Conservation (phyloP, 148 eudicot genomes). For the Tetragonia tetragonoides region DNA sequence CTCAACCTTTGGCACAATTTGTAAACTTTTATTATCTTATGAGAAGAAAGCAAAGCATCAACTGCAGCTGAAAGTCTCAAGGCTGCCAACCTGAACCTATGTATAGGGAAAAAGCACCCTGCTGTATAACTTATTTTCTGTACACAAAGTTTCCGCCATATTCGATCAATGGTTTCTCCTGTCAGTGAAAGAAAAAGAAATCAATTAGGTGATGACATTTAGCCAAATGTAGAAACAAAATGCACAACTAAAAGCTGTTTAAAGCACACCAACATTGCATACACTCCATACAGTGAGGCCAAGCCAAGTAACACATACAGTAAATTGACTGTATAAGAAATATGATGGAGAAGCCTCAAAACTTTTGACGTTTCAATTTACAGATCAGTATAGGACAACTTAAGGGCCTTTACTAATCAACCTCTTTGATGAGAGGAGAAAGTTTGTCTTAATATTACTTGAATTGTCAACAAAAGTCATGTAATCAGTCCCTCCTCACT, state of each 20-base stretch:
- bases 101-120: neutral
- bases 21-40: neutral
- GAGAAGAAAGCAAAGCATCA: constrained; percentile 3
- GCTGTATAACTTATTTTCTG: constrained; percentile 13
- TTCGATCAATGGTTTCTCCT: constrained; percentile 25
- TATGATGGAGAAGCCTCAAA: neutral
- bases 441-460: too few species aligned
- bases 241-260: too few species aligned
- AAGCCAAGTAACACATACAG: neutral
- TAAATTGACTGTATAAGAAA: neutral
- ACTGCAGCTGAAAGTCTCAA: constrained; percentile 9
- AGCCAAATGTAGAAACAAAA: neutral
- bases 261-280: neutral
- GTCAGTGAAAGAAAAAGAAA: constrained; percentile 2
- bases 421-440: too few species aligned
- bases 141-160: constrained; percentile 5
- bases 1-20: neutral
- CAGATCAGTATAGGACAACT: too few species aligned
- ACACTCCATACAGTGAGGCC: neutral
- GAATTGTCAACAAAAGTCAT: too few species aligned
- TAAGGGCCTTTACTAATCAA: too few species aligned
- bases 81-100: neutral
- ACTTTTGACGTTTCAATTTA: too few species aligned
- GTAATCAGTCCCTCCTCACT: too few species aligned
- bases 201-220: neutral